Base-by-base conservation (phyloP, 2,329 filamentous ascomycete genomes). In the Trichoderma cornu-damae region DNA sequence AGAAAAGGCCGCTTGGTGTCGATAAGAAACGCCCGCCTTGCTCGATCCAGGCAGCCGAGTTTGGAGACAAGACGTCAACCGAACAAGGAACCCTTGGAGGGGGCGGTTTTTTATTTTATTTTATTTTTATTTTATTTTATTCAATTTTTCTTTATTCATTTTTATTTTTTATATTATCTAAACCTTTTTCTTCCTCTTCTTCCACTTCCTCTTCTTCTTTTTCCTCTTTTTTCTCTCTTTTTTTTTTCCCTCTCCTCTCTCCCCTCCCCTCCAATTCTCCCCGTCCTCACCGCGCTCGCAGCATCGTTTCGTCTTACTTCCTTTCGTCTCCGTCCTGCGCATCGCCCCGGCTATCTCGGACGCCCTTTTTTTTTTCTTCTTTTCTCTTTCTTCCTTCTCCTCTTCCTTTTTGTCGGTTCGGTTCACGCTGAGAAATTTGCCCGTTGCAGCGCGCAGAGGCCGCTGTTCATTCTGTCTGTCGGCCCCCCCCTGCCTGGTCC, bases 391-490 rank as follows among this genome's bases (percentile, higher is more conserved):
- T 20, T 24, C 32, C 35, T 24, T 38, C 26, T 32, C 18, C 24
- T 28, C 34, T 20, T 37, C 49, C 37, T 32, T 44, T 28, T 18
- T 55, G 20, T 43, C 38, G 38, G 14, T 18, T n/a, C 50, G 51
- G 38, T 32, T 22, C 50, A 20, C 40, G 40, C 51, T 35, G 14
- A 44, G 40, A 43, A 44, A 54, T 42, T n/a, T 42, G 24, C 37
- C 28, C 49, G 34, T 40, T 32, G 12, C 49, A 42, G 37, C 40
- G 38, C 51, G 47, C 47, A 28, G 34, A 50, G 34, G 49, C 49
- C 47, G 57, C 43, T 56, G 43, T 50, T 56, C 56, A 32, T 47
- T 57, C 42, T 58, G n/a, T n/a, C n/a, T n/a, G n/a, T n/a, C n/a
- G 24, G 35, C 48, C 40, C 12, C 18, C 24, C 20, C 18, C 12